Base-by-base conservation (phyloP, 139 green algal genomes). In the Tetraselmis striata region DNA sequence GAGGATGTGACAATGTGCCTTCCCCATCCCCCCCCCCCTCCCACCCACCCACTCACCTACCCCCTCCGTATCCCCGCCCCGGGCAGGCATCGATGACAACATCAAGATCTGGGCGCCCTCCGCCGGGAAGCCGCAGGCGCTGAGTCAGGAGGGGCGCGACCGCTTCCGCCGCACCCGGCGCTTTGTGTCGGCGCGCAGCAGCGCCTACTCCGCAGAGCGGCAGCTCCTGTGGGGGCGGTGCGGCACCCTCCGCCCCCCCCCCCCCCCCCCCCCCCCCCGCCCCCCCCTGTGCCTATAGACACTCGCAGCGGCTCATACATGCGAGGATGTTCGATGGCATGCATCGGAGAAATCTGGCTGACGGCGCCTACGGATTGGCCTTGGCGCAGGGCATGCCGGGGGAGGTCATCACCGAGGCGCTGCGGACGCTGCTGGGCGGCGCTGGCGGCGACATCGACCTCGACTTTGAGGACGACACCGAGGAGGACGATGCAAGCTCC, bases 31-130 rank as follows among this genome's bases (percentile, higher is more conserved):
- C n/a, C n/a, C n/a, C n/a, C n/a, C n/a, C n/a, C n/a, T n/a, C n/a
- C n/a, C n/a, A n/a, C n/a, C n/a, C n/a, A n/a, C n/a, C 77, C 1
- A 2, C n/a, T 45, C 29, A 31, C 0, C 27, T 59, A 11, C 1
- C 23, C 25, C 24, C 1, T 23, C 27, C 25, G 23, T 29, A 32
- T 32, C 31, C 30, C 30, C 0, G 81, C 83, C 78, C 81, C 27
- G 1, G 29, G 28, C 82, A 82, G 83, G 83, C 74, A 92, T 92
- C 75, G 88, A 88, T 1, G 79, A 88, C 67, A 79, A 82, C 31
- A 82, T 92, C 77, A 92, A 92, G 84, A 23, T 92, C 0, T 89
- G 87, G 87, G 75, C 78, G 23, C 86, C 86, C 58, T 85, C 81
- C 23, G 79, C 78, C 0, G 76, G 77, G 25, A 30, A 79, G 58